Conservation (phyloP, 31 red algal species). For the Asparagopsis taxiformis region DNA sequence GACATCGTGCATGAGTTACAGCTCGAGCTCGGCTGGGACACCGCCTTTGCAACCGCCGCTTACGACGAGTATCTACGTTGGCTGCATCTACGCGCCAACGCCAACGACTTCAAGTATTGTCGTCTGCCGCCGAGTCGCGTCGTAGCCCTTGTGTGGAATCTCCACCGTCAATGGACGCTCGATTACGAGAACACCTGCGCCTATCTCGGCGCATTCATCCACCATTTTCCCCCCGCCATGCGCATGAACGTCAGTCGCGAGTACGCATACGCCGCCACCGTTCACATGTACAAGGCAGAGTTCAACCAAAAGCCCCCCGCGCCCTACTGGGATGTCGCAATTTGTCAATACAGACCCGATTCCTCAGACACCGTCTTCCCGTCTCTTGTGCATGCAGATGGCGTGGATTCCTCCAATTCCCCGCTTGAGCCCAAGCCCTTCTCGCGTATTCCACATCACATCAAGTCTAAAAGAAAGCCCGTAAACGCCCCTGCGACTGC, state of each 20-base stretch:
- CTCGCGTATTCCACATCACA: no score
- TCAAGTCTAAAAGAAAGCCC: slow-evolving; percentile 8
- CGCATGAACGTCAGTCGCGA: slow-evolving; percentile 47
- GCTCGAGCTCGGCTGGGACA: slow-evolving; percentile 51
- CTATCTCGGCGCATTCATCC: slow-evolving; percentile 41
- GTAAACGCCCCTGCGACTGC: no score
- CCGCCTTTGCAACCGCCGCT: slow-evolving; percentile 47
- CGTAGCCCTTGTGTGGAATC: slow-evolving; percentile 53
- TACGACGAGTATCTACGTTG: slow-evolving; percentile 45
- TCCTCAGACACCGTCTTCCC: slow-evolving; percentile 1
- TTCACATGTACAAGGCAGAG: slow-evolving; percentile 37
- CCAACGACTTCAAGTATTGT: slow-evolving; percentile 39
- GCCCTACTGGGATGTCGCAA: slow-evolving; percentile 33
- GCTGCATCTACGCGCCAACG: slow-evolving; percentile 47
- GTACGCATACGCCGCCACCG: slow-evolving; percentile 42
- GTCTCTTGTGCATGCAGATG: background rate
- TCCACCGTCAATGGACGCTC: slow-evolving; percentile 59
- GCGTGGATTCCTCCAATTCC: background rate
- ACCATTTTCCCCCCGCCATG: slow-evolving; percentile 71
- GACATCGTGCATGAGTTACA: slow-evolving; percentile 63
- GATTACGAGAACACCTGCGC: slow-evolving; percentile 48
- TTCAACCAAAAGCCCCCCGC: slow-evolving; percentile 41
- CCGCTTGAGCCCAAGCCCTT: background rate
- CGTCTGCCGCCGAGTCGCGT: slow-evolving; percentile 57
- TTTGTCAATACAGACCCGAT: slow-evolving; percentile 25